Conservation (phyloP, 2,329 filamentous ascomycete genomes). For the Arthrobotrys entomopaga region DNA sequence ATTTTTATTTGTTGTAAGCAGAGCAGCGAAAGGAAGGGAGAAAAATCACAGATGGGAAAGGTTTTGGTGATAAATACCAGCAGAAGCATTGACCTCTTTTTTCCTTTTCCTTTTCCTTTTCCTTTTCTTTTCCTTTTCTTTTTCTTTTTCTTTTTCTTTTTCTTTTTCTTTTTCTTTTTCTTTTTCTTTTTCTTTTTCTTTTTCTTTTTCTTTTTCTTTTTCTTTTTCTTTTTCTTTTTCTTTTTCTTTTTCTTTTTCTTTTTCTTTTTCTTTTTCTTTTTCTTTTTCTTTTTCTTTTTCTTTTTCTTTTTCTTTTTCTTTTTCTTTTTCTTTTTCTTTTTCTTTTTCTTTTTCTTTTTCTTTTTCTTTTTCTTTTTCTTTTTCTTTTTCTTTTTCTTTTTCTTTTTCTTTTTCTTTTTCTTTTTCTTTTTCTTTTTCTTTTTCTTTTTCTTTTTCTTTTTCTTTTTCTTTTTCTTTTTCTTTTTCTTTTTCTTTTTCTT, state of each 20-base stretch:
- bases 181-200: too few relatives aligned
- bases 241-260: conserved; percentile 2
- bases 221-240: conserved; percentile 8
- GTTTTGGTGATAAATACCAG: conserved; percentile 27
- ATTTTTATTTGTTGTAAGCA: background rate
- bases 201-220: conserved; percentile 1
- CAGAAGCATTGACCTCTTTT: conserved; percentile 16
- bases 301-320: conserved; percentile 2
- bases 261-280: conserved; percentile 1
- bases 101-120: conserved; percentile 11
- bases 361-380: conserved; percentile 2
- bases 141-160: conserved; percentile 16
- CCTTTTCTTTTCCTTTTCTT: conserved; percentile 16
- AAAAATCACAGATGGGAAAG: conserved; percentile 22
- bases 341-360: conserved; percentile 8
- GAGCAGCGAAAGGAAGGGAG: background rate
- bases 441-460: conserved; percentile 1
- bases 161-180: background rate
- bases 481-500: conserved; percentile 2
- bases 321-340: conserved; percentile 1
- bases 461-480: conserved; percentile 8
- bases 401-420: conserved; percentile 8
- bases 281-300: conserved; percentile 8
- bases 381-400: conserved; percentile 1
- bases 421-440: conserved; percentile 2